A percentile compares a stretch with the other conserved stretches of the same genome.
Conservation (phyloP, 2,329 filamentous ascomycete species). For the Fusarium hostae region DNA sequence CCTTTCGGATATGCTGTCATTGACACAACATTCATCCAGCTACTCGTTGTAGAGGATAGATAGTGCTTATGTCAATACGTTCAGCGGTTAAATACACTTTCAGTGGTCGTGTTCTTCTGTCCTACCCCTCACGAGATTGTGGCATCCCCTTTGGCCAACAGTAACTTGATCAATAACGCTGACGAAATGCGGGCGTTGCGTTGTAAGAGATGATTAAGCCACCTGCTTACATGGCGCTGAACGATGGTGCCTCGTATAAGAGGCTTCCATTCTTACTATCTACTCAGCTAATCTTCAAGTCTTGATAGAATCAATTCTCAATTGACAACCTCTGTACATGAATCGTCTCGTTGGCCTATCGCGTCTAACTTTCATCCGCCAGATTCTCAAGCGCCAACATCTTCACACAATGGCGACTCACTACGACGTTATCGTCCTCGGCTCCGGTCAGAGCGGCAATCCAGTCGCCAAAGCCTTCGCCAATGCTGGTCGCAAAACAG, state of each 20-base stretch:
- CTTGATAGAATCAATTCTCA: neutral
- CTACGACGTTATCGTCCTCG: constrained; percentile 57
- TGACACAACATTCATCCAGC: neutral
- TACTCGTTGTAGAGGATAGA: neutral
- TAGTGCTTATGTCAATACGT: constrained; percentile 9
- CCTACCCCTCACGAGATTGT: constrained; percentile 40
- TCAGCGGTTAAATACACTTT: constrained; percentile 17
- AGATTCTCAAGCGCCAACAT: neutral
- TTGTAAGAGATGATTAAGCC: constrained; percentile 32
- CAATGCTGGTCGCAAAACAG: constrained; percentile 56
- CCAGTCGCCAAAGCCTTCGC: constrained; percentile 61
- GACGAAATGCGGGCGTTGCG: constrained; percentile 29
- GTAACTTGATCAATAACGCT: constrained; percentile 29
- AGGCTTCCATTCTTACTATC: neutral
- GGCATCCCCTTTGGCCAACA: constrained; percentile 5
- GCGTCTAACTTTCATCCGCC: neutral
- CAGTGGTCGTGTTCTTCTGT: neutral
- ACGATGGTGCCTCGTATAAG: neutral
- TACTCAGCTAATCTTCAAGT: neutral
- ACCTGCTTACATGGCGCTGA: constrained; percentile 19
- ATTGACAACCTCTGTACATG: constrained; percentile 7
- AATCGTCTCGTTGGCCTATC: constrained; percentile 7
- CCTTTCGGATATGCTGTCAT: neutral
- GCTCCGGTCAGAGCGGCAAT: constrained; percentile 64
- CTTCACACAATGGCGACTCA: constrained; percentile 32